phyloP scores from a whole-genome alignment of 352 stramenopile species.

The Elongisporangium anandrum region DNA sequence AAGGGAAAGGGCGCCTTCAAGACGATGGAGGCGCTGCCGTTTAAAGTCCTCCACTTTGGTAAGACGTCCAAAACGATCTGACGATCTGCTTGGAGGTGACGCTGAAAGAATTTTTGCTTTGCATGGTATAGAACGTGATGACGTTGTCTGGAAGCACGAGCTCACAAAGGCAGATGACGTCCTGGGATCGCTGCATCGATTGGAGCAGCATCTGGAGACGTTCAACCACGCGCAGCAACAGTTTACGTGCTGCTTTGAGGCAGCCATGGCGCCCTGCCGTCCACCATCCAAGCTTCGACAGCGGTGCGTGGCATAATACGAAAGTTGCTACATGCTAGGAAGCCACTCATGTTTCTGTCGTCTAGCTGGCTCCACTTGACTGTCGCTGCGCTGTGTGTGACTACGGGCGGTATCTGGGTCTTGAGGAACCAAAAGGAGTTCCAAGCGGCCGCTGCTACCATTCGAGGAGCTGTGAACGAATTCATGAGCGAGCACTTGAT shows the following conservation, averaged over 20 bases:
- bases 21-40: conserved; percentile 39
- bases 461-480: conserved; percentile 41
- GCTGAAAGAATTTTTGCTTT: background rate
- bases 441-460: conserved; percentile 32
- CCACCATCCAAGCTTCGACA: conserved; percentile 69
- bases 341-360: background rate
- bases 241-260: conserved; percentile 46
- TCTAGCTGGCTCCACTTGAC: conserved; percentile 64
- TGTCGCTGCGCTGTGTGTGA: conserved; percentile 45
- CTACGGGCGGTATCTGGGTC: conserved; percentile 54
- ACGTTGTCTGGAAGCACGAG: conserved; percentile 2
- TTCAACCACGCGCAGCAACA: conserved; percentile 41
- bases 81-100: background rate
- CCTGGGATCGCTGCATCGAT: conserved; percentile 30
- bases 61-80: conserved; percentile 2
- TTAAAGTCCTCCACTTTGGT: conserved; percentile 48
- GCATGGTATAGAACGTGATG: conserved; percentile 5
- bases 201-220: conserved; percentile 46
- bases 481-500: conserved; percentile 81
- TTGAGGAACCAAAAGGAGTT: conserved; percentile 68
- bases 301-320: conserved; percentile 14
- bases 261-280: conserved; percentile 51
- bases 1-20: conserved; percentile 53
- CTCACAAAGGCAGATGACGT: conserved; percentile 25
- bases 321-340: background rate